phyloP scores from a whole-genome alignment of 495 filamentous ascomycete species.

The Penicillium herquei region DNA sequence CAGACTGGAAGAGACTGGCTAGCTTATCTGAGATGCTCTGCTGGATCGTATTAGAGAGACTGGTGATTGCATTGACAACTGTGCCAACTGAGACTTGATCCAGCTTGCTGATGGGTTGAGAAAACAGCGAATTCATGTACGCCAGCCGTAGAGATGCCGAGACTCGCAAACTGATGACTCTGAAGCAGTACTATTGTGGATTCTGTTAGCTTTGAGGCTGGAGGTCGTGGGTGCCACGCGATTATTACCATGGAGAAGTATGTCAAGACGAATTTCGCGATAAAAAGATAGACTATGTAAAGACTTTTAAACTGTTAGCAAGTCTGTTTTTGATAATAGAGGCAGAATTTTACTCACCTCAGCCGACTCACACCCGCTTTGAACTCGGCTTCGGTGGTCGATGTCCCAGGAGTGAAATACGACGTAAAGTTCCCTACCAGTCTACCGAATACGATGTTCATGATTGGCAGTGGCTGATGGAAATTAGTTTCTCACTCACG shows the following conservation, averaged over 20 bases:
- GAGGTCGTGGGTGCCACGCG: not conserved
- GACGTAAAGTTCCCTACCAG: slow-evolving; percentile 37
- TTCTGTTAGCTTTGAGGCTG: not conserved
- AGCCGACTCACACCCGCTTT: slow-evolving; percentile 22
- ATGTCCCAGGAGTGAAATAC: slow-evolving; percentile 26
- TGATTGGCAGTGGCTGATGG: slow-evolving; percentile 39
- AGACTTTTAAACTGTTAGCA: slow-evolving; percentile 12
- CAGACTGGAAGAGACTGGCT: slow-evolving; percentile 47
- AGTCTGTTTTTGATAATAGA: not conserved
- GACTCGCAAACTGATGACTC: slow-evolving; percentile 41
- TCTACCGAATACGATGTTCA: slow-evolving; percentile 47
- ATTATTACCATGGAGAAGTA: slow-evolving; percentile 30
- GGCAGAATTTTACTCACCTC: slow-evolving; percentile 15
- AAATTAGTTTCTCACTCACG: slow-evolving; percentile 35
- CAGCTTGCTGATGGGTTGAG: slow-evolving; percentile 30
- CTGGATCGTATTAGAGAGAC: slow-evolving; percentile 62
- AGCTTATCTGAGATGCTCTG: slow-evolving; percentile 63
- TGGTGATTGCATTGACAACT: slow-evolving; percentile 58
- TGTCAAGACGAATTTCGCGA: slow-evolving; percentile 34
- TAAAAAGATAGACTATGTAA: slow-evolving; percentile 40
- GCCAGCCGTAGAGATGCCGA: slow-evolving; percentile 30
- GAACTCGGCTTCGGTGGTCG: slow-evolving; percentile 27
- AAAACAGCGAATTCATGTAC: slow-evolving; percentile 33
- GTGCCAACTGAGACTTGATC: slow-evolving; percentile 34
- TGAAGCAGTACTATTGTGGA: slow-evolving; percentile 49